Conservation (phyloP, 2,329 filamentous ascomycete species). For the Elsinoe batatas region DNA sequence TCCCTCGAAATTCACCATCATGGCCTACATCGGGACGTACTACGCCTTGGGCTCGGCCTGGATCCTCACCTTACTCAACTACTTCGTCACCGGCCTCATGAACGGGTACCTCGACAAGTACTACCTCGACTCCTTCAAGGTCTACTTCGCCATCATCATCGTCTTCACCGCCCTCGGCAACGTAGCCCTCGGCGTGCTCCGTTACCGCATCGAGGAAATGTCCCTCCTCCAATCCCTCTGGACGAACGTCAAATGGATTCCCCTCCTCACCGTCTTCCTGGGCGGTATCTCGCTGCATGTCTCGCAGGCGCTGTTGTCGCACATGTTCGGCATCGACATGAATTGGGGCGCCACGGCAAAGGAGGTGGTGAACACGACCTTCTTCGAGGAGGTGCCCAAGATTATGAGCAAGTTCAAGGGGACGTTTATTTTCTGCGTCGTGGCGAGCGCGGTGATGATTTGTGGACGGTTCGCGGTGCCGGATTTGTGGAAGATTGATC, state of each 20-base stretch:
- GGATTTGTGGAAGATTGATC: conserved; percentile 45
- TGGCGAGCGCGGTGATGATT: conserved; percentile 39
- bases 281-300: conserved; percentile 33
- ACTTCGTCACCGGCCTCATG: conserved; percentile 67
- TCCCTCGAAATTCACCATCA: conserved; percentile 64
- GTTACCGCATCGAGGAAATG: conserved; percentile 59
- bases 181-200: conserved; percentile 59
- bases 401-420: conserved; percentile 48
- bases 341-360: conserved; percentile 49
- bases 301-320: conserved; percentile 31
- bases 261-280: conserved; percentile 32
- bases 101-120: conserved; percentile 71
- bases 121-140: conserved; percentile 68
- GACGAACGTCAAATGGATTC: conserved; percentile 58
- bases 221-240: conserved; percentile 44
- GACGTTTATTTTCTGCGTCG: conserved; percentile 44
- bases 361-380: conserved; percentile 47
- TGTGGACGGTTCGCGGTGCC: conserved; percentile 39
- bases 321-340: conserved; percentile 34
- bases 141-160: conserved; percentile 71
- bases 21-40: conserved; percentile 71
- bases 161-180: conserved; percentile 70
- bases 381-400: conserved; percentile 47
- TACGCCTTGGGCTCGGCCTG: conserved; percentile 69
- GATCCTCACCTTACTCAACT: conserved; percentile 63